Evolutionary conservation across 495 filamentous ascomycete species (phyloP), one percentile per base, ranked within the genome.

Genomic region (Talaromyces borbonicus): DNA sequence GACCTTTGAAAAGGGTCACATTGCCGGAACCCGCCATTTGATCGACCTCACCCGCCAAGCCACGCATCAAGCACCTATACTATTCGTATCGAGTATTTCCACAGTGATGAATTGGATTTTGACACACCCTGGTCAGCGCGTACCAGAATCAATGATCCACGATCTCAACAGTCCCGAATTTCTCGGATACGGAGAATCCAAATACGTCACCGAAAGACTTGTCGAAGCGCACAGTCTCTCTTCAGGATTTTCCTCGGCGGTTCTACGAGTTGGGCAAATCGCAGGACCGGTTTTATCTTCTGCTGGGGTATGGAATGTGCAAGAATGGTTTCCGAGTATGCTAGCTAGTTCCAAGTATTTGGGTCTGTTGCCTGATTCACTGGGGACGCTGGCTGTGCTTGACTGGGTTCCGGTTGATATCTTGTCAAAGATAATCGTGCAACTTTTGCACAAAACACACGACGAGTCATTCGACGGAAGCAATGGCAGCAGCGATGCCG

Each of bases 251-350:
- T 55, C 61, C 4, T 57, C 59, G 5, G 60, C 63, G 2, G 54
- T 77, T 14, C 65, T 70, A 36, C 67, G 78, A 1, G 63, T 79
- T 3, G 76, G 77, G 0, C 77, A 81, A 52, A 69, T 80, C 36
- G 70, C 56, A 1, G 76, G 77, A 0, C 70, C 77, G 0, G 48
- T 54, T 18, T 26, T 44, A 22, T 47, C 53, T 23, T 33, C 46
- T 1, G 43, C 53, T 5, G 72, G 74, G 1, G 49, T 53, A 9
- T 81, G 75, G 77, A 75, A 70, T 49, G 51, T 47, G n/a, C 65
- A 72, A 20, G 75, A 79, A 32, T 78, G 73, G 72, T 56, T 81
- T 1, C 77, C 75, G 0, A 64, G 57, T 12, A n/a, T 64, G 24
- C 49, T 50, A 8, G 45, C 42, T 54, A 75, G 38, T 46, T 77